Conservation (phyloP, 176 grass and related monocot species). For the Triticum turgidum region DNA sequence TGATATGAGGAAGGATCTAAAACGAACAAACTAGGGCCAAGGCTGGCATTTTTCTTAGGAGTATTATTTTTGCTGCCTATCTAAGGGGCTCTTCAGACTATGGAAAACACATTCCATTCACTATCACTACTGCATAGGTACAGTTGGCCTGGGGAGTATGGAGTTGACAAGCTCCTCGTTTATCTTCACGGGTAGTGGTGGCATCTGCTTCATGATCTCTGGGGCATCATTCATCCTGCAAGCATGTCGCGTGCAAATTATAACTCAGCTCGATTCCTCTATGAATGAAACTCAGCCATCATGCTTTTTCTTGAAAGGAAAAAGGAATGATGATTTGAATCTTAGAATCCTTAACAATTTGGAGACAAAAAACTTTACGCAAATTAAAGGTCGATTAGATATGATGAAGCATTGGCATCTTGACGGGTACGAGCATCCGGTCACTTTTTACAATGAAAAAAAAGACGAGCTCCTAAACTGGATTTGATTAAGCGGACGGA, state of each 20-base stretch:
- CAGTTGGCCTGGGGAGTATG: slow-evolving; percentile 71
- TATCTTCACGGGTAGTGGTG: slow-evolving; percentile 83
- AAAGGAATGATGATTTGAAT: not conserved
- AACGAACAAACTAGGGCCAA: slow-evolving; percentile 42
- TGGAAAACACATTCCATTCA: slow-evolving; percentile 10
- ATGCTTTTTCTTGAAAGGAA: not conserved
- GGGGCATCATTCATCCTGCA: slow-evolving; percentile 91
- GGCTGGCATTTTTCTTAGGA: slow-evolving; percentile 31
- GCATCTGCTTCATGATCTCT: slow-evolving; percentile 99
- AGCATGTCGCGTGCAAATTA: slow-evolving; percentile 8
- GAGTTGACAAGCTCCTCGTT: slow-evolving; percentile 94
- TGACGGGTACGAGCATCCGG: not conserved
- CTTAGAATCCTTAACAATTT: not conserved
- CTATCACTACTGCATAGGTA: slow-evolving; percentile 71
- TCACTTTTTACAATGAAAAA: not conserved
- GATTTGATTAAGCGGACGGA: not conserved
- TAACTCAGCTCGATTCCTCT: not conserved
- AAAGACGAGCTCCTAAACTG: not conserved
- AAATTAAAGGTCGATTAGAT: not conserved
- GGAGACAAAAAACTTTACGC: not conserved
- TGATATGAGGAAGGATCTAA: slow-evolving; percentile 20
- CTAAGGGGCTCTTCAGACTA: slow-evolving; percentile 45
- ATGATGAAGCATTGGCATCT: not conserved
- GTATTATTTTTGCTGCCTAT: slow-evolving; percentile 46
- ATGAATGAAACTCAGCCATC: not conserved